Conservation (phyloP, 805 yeast genomes). For the Lachancea meyersii region DNA sequence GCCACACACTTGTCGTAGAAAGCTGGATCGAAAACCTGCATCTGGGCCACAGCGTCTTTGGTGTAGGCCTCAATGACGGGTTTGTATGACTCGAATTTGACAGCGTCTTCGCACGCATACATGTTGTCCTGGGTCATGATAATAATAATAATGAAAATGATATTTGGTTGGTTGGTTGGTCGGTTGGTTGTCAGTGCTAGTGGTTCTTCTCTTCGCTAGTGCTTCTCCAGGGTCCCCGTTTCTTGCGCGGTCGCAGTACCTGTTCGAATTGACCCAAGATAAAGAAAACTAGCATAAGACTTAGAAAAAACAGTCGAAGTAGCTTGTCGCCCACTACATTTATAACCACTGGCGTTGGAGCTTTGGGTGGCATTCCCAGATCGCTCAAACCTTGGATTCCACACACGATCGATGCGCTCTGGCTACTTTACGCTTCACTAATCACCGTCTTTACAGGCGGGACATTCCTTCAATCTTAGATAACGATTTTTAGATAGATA, state of each 20-base stretch:
- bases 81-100: slow-evolving; percentile 12
- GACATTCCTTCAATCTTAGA: no score
- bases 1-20: slow-evolving; percentile 17
- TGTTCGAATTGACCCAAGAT: slow-evolving; percentile 1
- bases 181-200: no score
- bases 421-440: no score
- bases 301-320: slow-evolving; percentile 3
- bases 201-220: no score
- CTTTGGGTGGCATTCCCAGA: no score
- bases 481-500: no score
- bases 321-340: not conserved
- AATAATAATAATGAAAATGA: no score
- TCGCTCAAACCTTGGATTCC: no score
- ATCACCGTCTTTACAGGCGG: no score
- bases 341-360: not conserved
- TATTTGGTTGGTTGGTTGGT: not conserved
- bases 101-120: slow-evolving; percentile 7
- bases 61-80: slow-evolving; percentile 22
- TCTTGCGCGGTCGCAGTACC: not conserved
- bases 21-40: slow-evolving; percentile 18
- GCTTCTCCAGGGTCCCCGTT: no score
- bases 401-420: no score
- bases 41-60: slow-evolving; percentile 18
- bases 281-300: slow-evolving; percentile 1
- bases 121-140: slow-evolving; percentile 1